Percentiles rank a stretch among this genome's conserved stretches.
Evolutionary conservation across 441 rosid species (phyloP).

Genomic region (Geranium incanum): DNA sequence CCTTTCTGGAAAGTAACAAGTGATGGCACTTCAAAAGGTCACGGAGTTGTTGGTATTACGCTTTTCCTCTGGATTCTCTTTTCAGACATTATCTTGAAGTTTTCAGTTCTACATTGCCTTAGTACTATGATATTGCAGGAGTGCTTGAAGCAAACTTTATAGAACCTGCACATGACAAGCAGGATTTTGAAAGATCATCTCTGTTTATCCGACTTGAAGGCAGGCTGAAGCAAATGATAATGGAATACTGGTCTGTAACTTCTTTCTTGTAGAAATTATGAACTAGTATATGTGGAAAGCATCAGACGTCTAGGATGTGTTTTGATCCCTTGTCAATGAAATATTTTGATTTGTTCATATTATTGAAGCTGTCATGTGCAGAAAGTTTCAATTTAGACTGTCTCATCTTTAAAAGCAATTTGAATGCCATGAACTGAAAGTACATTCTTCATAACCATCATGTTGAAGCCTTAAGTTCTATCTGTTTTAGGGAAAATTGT

Average conservation of each 20-base stretch:
- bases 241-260: constrained; percentile 66
- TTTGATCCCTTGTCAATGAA: neutral
- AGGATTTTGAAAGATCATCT: constrained; percentile 92
- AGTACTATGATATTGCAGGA: constrained; percentile 37
- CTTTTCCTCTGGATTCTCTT: constrained; percentile 19
- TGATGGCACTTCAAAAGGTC: constrained; percentile 50
- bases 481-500: no score
- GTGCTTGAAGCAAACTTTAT: constrained; percentile 92
- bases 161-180: constrained; percentile 98
- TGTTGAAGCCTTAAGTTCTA: no score
- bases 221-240: constrained; percentile 51
- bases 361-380: neutral
- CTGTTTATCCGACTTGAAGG: constrained; percentile 60
- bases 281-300: neutral
- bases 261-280: neutral
- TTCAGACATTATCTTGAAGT: constrained; percentile 12
- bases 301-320: neutral
- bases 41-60: constrained; percentile 68
- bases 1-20: constrained; percentile 81
- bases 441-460: neutral
- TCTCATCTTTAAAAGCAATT: neutral
- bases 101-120: constrained; percentile 19
- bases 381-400: neutral
- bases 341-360: neutral
- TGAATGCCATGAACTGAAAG: neutral